phyloP scores from a whole-genome alignment of 2,329 filamentous ascomycete genomes.

The Verticillium isaacii region DNA sequence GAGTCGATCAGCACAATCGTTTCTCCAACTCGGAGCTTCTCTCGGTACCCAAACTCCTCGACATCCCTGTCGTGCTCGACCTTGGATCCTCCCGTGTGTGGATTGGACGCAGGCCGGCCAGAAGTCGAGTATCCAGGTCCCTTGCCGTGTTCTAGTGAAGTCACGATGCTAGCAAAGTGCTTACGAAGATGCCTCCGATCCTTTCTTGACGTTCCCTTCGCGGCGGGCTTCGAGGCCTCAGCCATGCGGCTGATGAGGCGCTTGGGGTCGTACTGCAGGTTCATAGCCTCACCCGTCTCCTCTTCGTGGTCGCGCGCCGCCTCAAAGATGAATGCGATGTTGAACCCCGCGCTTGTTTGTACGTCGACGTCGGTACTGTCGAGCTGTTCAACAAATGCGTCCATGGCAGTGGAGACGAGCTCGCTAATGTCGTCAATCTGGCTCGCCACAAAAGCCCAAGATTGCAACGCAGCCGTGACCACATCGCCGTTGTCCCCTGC shows the following conservation, averaged over 20 bases:
- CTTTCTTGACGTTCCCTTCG: slow-evolving; percentile 45
- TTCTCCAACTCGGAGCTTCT: slow-evolving; percentile 44
- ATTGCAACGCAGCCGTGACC: slow-evolving; percentile 69
- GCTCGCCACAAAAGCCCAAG: slow-evolving; percentile 78
- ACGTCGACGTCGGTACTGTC: slow-evolving; percentile 68
- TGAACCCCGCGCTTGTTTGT: slow-evolving; percentile 72
- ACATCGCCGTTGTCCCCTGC: slow-evolving; percentile 66
- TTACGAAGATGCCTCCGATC: slow-evolving; percentile 42
- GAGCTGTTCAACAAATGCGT: slow-evolving; percentile 81
- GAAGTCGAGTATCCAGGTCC: slow-evolving; percentile 52
- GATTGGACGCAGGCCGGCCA: slow-evolving; percentile 31
- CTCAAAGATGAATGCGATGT: slow-evolving; percentile 80
- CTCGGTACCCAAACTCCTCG: slow-evolving; percentile 46
- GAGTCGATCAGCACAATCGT: slow-evolving; percentile 41
- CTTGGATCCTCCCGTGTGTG: slow-evolving; percentile 35
- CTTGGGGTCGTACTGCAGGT: slow-evolving; percentile 47
- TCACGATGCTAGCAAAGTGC: slow-evolving; percentile 46
- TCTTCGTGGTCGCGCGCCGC: slow-evolving; percentile 49
- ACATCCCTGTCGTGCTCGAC: slow-evolving; percentile 34
- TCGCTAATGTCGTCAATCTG: slow-evolving; percentile 70
- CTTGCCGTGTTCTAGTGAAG: slow-evolving; percentile 48
- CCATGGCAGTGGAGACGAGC: slow-evolving; percentile 66
- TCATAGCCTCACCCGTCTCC: slow-evolving; percentile 42
- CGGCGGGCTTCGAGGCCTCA: slow-evolving; percentile 41
- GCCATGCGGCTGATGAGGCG: slow-evolving; percentile 41